Base-by-base conservation (phyloP, 139 green algal species). In the Nannochloris sp. region DNA sequence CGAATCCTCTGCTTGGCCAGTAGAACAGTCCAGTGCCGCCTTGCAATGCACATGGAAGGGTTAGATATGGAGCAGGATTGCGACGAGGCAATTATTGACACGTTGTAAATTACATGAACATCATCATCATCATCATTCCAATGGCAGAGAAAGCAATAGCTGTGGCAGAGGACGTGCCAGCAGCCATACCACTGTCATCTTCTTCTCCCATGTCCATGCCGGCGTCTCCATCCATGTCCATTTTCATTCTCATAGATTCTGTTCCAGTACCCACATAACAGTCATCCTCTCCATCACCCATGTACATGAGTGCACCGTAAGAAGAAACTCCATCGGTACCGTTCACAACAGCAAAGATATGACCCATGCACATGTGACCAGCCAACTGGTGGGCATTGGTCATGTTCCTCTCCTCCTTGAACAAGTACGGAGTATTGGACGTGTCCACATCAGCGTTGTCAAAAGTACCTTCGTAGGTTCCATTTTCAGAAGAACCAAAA, bases 11-110 rank as follows among this genome's bases (percentile, higher is more conserved):
- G 55, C 29, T 21, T 61, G 55, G 55, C 55, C 4, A 44, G 18
- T 12, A 61, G 55, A 19, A 61, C 55, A 44, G 55, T 61, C 16
- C 55, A 61, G 15, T 61, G 55, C 55, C 55, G 55, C 18, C 55
- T 61, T 54, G 55, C 55, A n/a, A 61, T 61, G 55, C 55, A 14
- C 16, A 21, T 61, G n/a, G 12, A 61, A 19, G 55, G 55, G 11
- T 19, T 61, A 19, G 31, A 61, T 14, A 34, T 61, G 16, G 55
- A 61, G n/a, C 29, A 34, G 15, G 29, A 61, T 18, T 25, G 23
- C 49, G 49, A 57, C 8, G 34, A 40, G 8, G 7, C 34, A 40
- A 40, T 40, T 40, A 40, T 40, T 4, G 34, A 40, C 0, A 40
- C 34, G 8, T 40, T 40, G 14, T 40, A 4, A 40, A 40, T 40